phyloP scores from a whole-genome alignment of 2,329 filamentous ascomycete genomes.

The Penicillium sp. region DNA sequence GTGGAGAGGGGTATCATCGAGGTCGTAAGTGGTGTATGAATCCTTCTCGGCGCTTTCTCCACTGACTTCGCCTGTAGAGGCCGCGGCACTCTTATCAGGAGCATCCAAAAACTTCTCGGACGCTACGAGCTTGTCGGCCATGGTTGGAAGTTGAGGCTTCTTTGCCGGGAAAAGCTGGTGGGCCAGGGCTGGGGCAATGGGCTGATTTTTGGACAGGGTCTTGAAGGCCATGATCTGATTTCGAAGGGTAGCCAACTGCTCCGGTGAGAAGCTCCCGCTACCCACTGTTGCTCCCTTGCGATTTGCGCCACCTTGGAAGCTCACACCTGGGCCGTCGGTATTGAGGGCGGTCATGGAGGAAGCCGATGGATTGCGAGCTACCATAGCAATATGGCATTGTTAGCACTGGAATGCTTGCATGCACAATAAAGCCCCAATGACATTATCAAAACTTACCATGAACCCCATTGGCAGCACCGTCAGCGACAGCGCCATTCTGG shows the following conservation, averaged over 20 bases:
- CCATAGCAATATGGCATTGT: no score
- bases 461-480: conserved; percentile 35
- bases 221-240: conserved; percentile 91
- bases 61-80: conserved; percentile 27
- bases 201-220: conserved; percentile 76
- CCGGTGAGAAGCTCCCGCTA: conserved; percentile 62
- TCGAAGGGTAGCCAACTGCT: conserved; percentile 71
- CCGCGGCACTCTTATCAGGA: conserved; percentile 31
- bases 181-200: conserved; percentile 71
- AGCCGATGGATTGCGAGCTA: conserved; percentile 34
- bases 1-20: conserved; percentile 58
- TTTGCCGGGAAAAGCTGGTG: conserved; percentile 69
- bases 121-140: conserved; percentile 29
- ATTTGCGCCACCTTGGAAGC: conserved; percentile 17
- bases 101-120: conserved; percentile 35
- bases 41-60: conserved; percentile 27
- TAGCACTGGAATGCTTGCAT: no score
- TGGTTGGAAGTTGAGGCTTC: conserved; percentile 33
- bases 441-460: conserved; percentile 30
- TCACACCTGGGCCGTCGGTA: conserved; percentile 19
- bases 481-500: conserved; percentile 31
- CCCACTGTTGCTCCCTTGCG: conserved; percentile 28
- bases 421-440: no score
- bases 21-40: conserved; percentile 66
- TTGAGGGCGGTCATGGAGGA: conserved; percentile 25